A percentile compares a stretch with the other conserved stretches of the same genome.
Conservation (phyloP, 108 stramenopile genomes). For the Chaetoceros muelleri region DNA sequence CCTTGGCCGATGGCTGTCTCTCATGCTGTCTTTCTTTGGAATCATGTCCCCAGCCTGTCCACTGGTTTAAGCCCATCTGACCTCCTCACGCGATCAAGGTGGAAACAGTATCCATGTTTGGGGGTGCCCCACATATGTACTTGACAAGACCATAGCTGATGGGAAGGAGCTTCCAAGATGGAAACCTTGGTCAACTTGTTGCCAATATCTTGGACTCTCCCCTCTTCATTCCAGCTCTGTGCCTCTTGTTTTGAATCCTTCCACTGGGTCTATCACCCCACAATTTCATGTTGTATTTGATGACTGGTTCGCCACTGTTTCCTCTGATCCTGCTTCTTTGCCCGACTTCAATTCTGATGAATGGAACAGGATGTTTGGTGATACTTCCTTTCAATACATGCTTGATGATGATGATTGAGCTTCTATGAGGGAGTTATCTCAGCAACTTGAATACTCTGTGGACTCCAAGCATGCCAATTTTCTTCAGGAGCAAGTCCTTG, state of each 20-base stretch:
- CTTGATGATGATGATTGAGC: constrained; percentile 15
- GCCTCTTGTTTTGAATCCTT: constrained; percentile 1
- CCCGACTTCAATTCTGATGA: constrained; percentile 11
- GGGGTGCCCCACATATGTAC: constrained; percentile 3
- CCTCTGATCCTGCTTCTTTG: neutral
- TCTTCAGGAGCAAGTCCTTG: neutral
- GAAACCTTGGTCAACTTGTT: neutral
- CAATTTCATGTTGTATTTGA: constrained; percentile 14
- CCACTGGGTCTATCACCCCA: constrained; percentile 2
- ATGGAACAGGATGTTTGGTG: constrained; percentile 20
- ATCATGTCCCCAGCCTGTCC: constrained; percentile 2
- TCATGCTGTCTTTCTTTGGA: constrained; percentile 8
- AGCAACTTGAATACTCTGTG: too few species aligned
- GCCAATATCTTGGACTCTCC: neutral
- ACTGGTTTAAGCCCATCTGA: constrained; percentile 14
- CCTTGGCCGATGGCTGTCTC: constrained; percentile 14
- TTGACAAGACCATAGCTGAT: neutral
- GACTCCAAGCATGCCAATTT: too few species aligned
- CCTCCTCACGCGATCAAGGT: constrained; percentile 1
- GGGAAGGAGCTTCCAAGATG: neutral
- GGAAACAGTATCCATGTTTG: constrained; percentile 1
- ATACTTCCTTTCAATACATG: constrained; percentile 5
- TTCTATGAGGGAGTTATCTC: neutral
- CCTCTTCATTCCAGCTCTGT: neutral
- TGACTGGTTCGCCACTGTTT: constrained; percentile 5